These are phyloP conservation scores for Sporisorium sorghi DNA, from an alignment of 1,284 basidiomycete genomes.

Conservation along the genomic window DNA sequence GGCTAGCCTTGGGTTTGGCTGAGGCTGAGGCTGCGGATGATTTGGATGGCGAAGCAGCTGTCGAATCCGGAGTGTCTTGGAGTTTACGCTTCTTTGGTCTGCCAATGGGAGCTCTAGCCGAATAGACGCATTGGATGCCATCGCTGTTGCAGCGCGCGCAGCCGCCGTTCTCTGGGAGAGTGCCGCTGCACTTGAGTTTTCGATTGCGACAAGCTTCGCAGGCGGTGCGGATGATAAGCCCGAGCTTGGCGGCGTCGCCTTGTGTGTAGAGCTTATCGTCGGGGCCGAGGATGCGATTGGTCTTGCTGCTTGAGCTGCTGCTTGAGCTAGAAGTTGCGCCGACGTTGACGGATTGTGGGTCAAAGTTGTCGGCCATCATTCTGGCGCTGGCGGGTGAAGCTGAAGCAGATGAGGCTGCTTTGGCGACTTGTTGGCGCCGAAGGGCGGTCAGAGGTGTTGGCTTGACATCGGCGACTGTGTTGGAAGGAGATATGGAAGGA, in stretches of 20 bases:
- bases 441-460: constrained; percentile 1
- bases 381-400: constrained; percentile 6
- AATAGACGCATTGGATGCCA: constrained; percentile 45
- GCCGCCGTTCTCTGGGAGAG: constrained; percentile 39
- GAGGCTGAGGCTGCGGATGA: neutral
- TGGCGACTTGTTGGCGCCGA: constrained; percentile 2
- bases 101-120: constrained; percentile 56
- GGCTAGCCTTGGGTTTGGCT: constrained; percentile 16
- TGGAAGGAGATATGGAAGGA: neutral
- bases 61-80: constrained; percentile 14
- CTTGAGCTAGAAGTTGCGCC: neutral
- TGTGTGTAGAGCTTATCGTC: constrained; percentile 47
- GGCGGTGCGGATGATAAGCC: constrained; percentile 56
- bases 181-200: constrained; percentile 61
- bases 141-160: constrained; percentile 53
- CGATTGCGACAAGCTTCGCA: constrained; percentile 61
- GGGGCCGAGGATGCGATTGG: constrained; percentile 43
- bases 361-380: constrained; percentile 20
- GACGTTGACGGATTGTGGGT: constrained; percentile 3
- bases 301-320: constrained; percentile 10
- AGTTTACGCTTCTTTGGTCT: constrained; percentile 58
- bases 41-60: neutral
- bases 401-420: neutral
- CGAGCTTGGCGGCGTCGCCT: constrained; percentile 46
- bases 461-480: constrained; percentile 12